Conservation (phyloP, 1,139 yeast genomes). For the Suhomyces taliae region DNA sequence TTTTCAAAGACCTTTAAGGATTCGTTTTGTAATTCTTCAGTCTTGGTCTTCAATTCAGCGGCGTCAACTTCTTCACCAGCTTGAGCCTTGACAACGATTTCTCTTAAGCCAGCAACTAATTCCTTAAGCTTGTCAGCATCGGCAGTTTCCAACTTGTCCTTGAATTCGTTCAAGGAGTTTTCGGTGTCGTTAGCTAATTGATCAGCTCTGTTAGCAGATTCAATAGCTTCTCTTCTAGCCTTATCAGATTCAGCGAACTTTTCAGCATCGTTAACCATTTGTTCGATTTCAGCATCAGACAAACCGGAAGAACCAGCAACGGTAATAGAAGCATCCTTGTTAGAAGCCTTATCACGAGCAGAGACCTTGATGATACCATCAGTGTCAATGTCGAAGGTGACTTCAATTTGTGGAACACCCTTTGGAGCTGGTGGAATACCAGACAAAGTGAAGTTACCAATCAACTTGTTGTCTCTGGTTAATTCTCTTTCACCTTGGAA, state of each 20-base stretch:
- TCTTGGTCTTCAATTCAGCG: slow-evolving; percentile 84
- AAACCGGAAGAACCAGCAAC: slow-evolving; percentile 99
- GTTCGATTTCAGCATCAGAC: slow-evolving; percentile 93
- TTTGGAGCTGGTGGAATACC: slow-evolving; percentile 99
- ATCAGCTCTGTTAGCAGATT: slow-evolving; percentile 95
- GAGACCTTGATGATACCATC: slow-evolving; percentile 99
- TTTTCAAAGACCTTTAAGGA: slow-evolving; percentile 94
- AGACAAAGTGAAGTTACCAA: slow-evolving; percentile 94
- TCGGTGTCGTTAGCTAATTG: slow-evolving; percentile 96
- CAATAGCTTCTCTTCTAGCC: slow-evolving; percentile 92
- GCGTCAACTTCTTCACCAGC: slow-evolving; percentile 86
- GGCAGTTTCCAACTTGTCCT: slow-evolving; percentile 85
- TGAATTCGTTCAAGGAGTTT: slow-evolving; percentile 89
- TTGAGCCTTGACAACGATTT: slow-evolving; percentile 90
- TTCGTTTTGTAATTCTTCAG: slow-evolving; percentile 90
- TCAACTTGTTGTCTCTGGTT: slow-evolving; percentile 96
- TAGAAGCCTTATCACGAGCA: slow-evolving; percentile 97
- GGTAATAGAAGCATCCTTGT: slow-evolving; percentile 97
- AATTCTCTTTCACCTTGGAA: slow-evolving; percentile 99
- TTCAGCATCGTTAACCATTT: slow-evolving; percentile 98
- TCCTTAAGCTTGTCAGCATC: slow-evolving; percentile 85
- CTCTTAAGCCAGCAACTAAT: slow-evolving; percentile 78
- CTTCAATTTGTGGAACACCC: slow-evolving; percentile 99
- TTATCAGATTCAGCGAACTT: slow-evolving; percentile 96
- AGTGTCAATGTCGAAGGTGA: slow-evolving; percentile 95